Evolutionary conservation across 2,329 filamentous ascomycete species (phyloP), one percentile per base, ranked within the genome.

Genomic region (Fonsecaea monophora): DNA sequence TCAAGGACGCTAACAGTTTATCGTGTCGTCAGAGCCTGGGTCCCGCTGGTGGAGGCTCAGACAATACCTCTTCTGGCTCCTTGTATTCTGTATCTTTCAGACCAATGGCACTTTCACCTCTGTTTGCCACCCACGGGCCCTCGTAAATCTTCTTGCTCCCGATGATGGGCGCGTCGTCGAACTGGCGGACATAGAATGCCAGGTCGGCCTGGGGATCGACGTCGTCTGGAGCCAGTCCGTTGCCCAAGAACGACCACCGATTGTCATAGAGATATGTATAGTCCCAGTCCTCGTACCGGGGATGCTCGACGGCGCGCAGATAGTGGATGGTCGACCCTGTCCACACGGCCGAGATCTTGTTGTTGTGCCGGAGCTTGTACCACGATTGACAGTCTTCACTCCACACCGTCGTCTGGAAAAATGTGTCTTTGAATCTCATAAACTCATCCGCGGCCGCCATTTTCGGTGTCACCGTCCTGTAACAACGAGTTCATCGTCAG

Each of bases 261-360:
- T 74, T 68, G 58, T 60, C 34, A 12, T 15, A 6, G 42, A 80
- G 74, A 68, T 84, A 84, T 53, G 72, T 73, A 48, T 84, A 79
- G 3, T 68, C 57, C 21, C 48, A 70, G 40, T 70, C 68, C 35
- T 70, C 68, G 42, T 42, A 60, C 10, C 58, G 42, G 15, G 58
- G 58, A 0, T 53, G 7, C n/a, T n/a, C 7, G 10, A 60, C n/a
- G 15, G 25, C n/a, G 12, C 32, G 21, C 3, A 60, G 58, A 30
- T 42, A 60, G 42, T 50, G 45, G 5, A 60, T 7, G 2, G 58
- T 42, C 12, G 15, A 25, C 21, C 58, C 58, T 4, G 58, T 42
- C 58, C 58, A 60, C 30, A 42, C 34, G 1, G 34, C 58, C 58
- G 34, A 25, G 42, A 34, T 25, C 18, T 15, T 50, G 18, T 42